Conservation (phyloP, 768 basidiomycete species). For the Lactifluus subvellereus region DNA sequence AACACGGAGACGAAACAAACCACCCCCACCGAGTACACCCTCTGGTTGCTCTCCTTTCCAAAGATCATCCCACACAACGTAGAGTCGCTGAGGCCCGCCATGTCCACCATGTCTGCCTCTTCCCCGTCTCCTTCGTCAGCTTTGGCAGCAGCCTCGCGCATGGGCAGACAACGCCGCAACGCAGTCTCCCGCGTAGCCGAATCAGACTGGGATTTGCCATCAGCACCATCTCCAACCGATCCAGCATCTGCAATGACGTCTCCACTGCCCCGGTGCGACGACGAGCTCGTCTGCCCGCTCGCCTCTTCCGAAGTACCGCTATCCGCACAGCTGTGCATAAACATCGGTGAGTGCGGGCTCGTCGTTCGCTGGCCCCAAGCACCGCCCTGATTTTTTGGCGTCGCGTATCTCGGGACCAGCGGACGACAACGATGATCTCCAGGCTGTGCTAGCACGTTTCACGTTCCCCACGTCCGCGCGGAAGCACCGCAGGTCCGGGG, state of each 20-base stretch:
- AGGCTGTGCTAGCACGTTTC: slow-evolving; percentile 10
- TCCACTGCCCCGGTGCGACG: not conserved
- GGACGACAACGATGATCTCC: not conserved
- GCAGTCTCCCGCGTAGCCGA: slow-evolving; percentile 4
- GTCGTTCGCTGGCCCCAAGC: too few relatives aligned
- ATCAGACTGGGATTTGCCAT: slow-evolving; percentile 6
- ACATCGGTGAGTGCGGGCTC: not conserved
- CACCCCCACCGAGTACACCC: not conserved
- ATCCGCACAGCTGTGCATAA: not conserved
- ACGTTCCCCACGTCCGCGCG: slow-evolving; percentile 8
- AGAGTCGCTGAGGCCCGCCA: not conserved
- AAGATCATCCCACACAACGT: too few relatives aligned
- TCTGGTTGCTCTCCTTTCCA: not conserved
- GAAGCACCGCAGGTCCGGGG: slow-evolving; percentile 10
- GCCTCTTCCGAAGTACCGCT: not conserved
- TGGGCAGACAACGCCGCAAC: slow-evolving; percentile 14
- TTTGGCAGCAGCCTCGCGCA: not conserved
- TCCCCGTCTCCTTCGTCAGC: not conserved
- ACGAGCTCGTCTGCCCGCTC: slow-evolving; percentile 16
- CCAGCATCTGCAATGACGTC: not conserved
- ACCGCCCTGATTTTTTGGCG: too few relatives aligned
- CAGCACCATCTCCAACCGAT: not conserved
- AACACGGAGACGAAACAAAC: not conserved
- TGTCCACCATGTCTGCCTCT: not conserved
- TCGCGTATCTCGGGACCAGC: too few relatives aligned